Evolutionary conservation across 192 early-diverging fungal genomes (phyloP).

Genomic region (Coemansia sp.): DNA sequence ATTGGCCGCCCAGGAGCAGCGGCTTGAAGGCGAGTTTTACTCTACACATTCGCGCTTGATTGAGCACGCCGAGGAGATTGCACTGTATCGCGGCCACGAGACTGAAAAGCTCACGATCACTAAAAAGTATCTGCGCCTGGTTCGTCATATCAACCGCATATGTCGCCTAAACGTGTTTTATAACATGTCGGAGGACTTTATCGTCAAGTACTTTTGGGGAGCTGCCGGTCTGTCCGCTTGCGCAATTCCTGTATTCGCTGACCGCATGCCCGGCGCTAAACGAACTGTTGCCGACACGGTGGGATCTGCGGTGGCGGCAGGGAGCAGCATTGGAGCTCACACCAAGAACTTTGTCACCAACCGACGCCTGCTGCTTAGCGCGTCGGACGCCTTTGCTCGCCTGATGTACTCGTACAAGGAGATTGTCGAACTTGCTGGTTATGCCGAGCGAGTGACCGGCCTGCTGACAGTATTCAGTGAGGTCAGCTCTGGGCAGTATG

Average conservation of each 20-base stretch:
- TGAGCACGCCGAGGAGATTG: constrained; percentile 96
- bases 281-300: constrained; percentile 2
- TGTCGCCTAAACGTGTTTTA: constrained; percentile 87
- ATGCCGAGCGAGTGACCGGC: constrained; percentile 86
- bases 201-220: constrained; percentile 99
- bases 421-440: constrained; percentile 93
- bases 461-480: constrained; percentile 88
- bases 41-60: constrained; percentile 93
- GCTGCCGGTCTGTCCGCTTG: constrained; percentile 86
- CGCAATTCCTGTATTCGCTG: constrained; percentile 83
- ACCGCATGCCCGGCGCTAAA: constrained; percentile 36
- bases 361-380: constrained; percentile 71
- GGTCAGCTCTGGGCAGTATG: constrained; percentile 77
- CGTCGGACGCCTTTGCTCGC: constrained; percentile 79
- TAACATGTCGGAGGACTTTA: constrained; percentile 96
- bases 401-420: constrained; percentile 96
- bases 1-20: constrained; percentile 91
- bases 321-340: constrained; percentile 33
- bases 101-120: constrained; percentile 85
- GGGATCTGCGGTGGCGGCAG: constrained; percentile 3
- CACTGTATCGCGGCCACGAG: constrained; percentile 83
- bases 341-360: constrained; percentile 76
- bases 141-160: constrained; percentile 85
- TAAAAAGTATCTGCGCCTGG: constrained; percentile 74
- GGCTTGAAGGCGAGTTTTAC: constrained; percentile 92